A percentile compares a stretch with the other conserved stretches of the same genome.
phyloP scores from a whole-genome alignment of 768 basidiomycete species.

The Boletus tomentosulus region DNA sequence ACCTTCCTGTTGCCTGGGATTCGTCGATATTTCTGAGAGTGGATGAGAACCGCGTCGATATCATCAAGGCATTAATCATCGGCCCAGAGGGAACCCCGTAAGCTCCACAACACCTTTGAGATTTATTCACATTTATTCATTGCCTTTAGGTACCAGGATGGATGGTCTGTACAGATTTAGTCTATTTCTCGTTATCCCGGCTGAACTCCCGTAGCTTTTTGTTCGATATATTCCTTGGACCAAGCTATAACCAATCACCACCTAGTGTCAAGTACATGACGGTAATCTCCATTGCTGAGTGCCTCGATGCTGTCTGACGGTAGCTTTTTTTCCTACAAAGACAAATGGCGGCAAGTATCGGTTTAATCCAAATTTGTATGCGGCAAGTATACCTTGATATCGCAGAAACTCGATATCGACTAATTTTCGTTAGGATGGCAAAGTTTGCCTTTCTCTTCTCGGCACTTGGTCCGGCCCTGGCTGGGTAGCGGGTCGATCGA shows the following conservation, averaged over 20 bases:
- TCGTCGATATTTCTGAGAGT: conserved; percentile 92
- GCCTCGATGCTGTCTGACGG: conserved; percentile 9
- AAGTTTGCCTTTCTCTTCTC: conserved; percentile 88
- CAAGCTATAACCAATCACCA: conserved; percentile 84
- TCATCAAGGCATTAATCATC: conserved; percentile 88
- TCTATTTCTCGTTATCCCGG: neutral
- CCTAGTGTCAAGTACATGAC: conserved; percentile 72
- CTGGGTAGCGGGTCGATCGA: conserved; percentile 88
- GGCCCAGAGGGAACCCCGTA: conserved; percentile 94
- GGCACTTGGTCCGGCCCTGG: conserved; percentile 95
- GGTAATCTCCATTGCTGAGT: conserved; percentile 24
- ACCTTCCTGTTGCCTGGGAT: conserved; percentile 91
- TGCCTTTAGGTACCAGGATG: conserved; percentile 72
- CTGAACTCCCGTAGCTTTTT: conserved; percentile 44
- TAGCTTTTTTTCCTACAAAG: conserved; percentile 31
- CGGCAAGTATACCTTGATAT: conserved; percentile 43
- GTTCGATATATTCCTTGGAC: conserved; percentile 92
- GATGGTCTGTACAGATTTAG: conserved; percentile 55
- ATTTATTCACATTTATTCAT: conserved; percentile 1
- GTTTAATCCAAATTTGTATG: conserved; percentile 94
- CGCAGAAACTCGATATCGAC: neutral
- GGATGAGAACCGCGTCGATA: conserved; percentile 87
- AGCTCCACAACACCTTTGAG: conserved; percentile 26
- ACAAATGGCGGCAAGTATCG: conserved; percentile 86
- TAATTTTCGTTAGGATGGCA: conserved; percentile 65